Evolutionary conservation across 2,329 filamentous ascomycete species (phyloP).

Genomic region (Anisogramma anomala): DNA sequence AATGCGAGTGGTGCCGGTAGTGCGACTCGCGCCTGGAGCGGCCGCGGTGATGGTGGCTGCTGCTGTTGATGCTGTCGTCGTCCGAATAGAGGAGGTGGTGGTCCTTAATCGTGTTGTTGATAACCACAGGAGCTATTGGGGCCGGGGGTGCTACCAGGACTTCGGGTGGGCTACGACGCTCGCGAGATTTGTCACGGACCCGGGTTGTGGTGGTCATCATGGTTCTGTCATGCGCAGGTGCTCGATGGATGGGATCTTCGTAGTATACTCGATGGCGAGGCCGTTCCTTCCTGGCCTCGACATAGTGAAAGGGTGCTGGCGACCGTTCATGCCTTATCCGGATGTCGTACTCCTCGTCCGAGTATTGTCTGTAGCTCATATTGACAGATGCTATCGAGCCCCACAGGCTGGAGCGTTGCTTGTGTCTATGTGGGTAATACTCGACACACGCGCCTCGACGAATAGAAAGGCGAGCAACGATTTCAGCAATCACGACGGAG

Average conservation of each 20-base stretch:
- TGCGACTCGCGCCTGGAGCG: slow-evolving; percentile 18
- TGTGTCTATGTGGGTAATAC: no score
- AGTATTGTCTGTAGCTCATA: slow-evolving; percentile 27
- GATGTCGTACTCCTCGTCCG: slow-evolving; percentile 43
- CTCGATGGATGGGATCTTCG: slow-evolving; percentile 30
- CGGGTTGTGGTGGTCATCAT: slow-evolving; percentile 34
- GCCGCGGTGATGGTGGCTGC: slow-evolving; percentile 23
- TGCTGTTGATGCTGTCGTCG: slow-evolving; percentile 26
- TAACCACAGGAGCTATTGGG: slow-evolving; percentile 36
- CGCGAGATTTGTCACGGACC: slow-evolving; percentile 32
- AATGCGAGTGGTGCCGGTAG: slow-evolving; percentile 24
- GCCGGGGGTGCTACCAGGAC: slow-evolving; percentile 20
- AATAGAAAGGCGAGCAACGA: no score
- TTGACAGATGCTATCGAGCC: not conserved
- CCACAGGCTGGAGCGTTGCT: no score
- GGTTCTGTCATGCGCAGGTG: slow-evolving; percentile 30
- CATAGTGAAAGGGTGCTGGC: slow-evolving; percentile 33
- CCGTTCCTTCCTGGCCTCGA: slow-evolving; percentile 28
- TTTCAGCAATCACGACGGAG: no score
- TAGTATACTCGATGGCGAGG: slow-evolving; percentile 32
- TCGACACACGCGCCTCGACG: no score
- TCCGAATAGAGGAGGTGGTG: slow-evolving; percentile 31
- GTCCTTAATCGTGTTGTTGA: slow-evolving; percentile 42
- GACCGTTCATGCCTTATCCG: slow-evolving; percentile 29
- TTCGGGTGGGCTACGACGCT: slow-evolving; percentile 33